Evolutionary conservation across 2,329 filamentous ascomycete genomes (phyloP).

Genomic region (Pyrenochaeta sp.): DNA sequence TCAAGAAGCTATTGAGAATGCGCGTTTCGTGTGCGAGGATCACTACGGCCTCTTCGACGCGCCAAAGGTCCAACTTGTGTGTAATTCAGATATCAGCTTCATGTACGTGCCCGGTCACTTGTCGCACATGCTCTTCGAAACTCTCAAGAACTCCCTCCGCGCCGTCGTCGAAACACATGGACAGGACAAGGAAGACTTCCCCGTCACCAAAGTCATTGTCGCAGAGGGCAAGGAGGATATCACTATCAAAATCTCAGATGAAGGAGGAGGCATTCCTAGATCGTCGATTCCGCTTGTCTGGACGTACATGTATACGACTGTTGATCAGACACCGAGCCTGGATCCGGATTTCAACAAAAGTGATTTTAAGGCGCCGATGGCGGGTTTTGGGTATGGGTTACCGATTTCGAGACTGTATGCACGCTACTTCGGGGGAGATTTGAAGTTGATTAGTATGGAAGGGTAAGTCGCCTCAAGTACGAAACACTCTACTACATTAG

Average conservation of each 20-base stretch:
- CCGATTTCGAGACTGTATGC: slow-evolving; percentile 95
- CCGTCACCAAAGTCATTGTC: slow-evolving; percentile 95
- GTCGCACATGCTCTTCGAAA: slow-evolving; percentile 99
- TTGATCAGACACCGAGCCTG: slow-evolving; percentile 91
- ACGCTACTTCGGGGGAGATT: slow-evolving; percentile 94
- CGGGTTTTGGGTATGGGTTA: slow-evolving; percentile 96
- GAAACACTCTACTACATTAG: background rate
- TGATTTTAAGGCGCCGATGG: slow-evolving; percentile 99
- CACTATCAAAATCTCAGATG: slow-evolving; percentile 97
- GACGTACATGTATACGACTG: slow-evolving; percentile 99
- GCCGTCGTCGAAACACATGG: slow-evolving; percentile 96
- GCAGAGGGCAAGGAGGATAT: slow-evolving; percentile 98
- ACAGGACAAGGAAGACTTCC: slow-evolving; percentile 94
- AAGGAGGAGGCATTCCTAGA: slow-evolving; percentile 93
- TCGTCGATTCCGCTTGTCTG: slow-evolving; percentile 96
- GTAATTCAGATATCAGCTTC: slow-evolving; percentile 92
- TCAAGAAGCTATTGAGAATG: slow-evolving; percentile 97
- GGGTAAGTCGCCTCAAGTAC: slow-evolving; percentile 68
- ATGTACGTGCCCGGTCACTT: slow-evolving; percentile 99
- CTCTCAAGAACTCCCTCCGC: slow-evolving; percentile 95
- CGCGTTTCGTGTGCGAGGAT: slow-evolving; percentile 98
- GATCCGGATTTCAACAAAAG: slow-evolving; percentile 99
- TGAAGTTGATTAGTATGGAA: slow-evolving; percentile 99
- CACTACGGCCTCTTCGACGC: slow-evolving; percentile 98
- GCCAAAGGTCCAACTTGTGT: slow-evolving; percentile 95